Percentiles rank a stretch among this genome's conserved stretches.
Conservation (phyloP, 352 stramenopile species). For the Phytophthora litchii region DNA sequence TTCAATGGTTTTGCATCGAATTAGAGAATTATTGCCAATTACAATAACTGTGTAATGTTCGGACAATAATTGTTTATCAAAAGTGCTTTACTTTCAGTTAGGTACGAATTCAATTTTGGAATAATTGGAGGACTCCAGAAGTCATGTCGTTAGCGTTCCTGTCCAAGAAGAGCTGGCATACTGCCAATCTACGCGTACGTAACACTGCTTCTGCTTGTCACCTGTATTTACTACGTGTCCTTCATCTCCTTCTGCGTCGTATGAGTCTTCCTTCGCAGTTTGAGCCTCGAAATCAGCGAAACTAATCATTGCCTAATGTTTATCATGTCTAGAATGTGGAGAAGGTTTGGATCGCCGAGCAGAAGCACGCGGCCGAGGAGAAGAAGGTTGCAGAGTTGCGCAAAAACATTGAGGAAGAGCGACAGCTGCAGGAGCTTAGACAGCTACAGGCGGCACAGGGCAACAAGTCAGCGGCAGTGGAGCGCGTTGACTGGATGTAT, state of each 20-base stretch:
- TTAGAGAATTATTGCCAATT: too few species aligned
- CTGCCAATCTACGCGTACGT: constrained; percentile 91
- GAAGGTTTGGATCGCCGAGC: constrained; percentile 97
- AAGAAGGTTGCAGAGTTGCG: constrained; percentile 94
- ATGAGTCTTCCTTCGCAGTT: background rate
- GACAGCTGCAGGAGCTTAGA: constrained; percentile 94
- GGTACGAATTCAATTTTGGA: constrained; percentile 1
- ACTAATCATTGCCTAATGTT: constrained; percentile 6
- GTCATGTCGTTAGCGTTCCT: constrained; percentile 93
- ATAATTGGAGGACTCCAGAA: background rate
- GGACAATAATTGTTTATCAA: too few species aligned
- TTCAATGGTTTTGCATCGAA: too few species aligned
- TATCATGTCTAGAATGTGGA: constrained; percentile 91
- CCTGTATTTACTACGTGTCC: background rate
- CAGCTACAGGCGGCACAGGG: constrained; percentile 89
- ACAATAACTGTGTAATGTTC: too few species aligned
- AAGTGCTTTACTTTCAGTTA: too few species aligned
- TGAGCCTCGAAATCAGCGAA: background rate
- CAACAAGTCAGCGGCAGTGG: constrained; percentile 79
- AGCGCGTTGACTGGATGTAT: constrained; percentile 97
- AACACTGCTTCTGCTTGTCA: background rate
- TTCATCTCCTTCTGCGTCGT: background rate
- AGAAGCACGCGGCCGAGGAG: constrained; percentile 93
- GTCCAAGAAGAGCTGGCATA: constrained; percentile 98
- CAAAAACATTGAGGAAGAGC: constrained; percentile 96